Conservation (phyloP, 192 early-diverging fungal species). For the Coemansia sp. region DNA sequence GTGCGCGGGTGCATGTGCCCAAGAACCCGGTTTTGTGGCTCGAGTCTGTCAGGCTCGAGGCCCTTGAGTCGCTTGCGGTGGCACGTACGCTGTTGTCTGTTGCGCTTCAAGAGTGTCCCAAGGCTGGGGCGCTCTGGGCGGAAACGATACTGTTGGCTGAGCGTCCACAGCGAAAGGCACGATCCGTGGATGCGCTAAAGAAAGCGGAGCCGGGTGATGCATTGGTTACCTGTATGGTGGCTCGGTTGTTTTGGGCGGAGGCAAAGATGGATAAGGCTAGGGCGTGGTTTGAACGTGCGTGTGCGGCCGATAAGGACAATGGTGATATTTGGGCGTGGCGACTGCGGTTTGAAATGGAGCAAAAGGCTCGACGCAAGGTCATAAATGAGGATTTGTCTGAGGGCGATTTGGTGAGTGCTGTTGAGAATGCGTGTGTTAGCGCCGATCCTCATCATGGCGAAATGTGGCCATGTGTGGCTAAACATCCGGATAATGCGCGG, state of each 20-base stretch:
- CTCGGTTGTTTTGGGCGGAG: constrained; percentile 91
- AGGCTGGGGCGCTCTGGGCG: constrained; percentile 82
- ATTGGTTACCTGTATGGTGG: constrained; percentile 72
- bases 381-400: constrained; percentile 6
- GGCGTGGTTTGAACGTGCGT: constrained; percentile 84
- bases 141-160: constrained; percentile 83
- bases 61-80: constrained; percentile 55
- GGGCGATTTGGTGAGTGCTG: constrained; percentile 14
- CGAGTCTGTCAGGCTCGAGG: constrained; percentile 57
- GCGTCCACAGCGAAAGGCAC: constrained; percentile 80
- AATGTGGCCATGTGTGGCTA: constrained; percentile 76
- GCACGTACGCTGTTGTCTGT: constrained; percentile 78
- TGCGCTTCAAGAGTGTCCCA: constrained; percentile 90
- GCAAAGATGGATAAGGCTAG: constrained; percentile 91
- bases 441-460: constrained; percentile 91
- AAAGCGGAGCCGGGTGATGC: constrained; percentile 81
- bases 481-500: constrained; percentile 54
- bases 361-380: neutral
- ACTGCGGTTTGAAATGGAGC: constrained; percentile 80
- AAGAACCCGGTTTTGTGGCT: constrained; percentile 84
- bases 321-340: constrained; percentile 97
- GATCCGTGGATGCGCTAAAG: constrained; percentile 87
- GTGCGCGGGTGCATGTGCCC: constrained; percentile 78
- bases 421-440: constrained; percentile 65
- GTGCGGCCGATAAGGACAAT: constrained; percentile 75